phyloP scores from a whole-genome alignment of 2,329 filamentous ascomycete genomes.

The Sporothrix brasiliensis region DNA sequence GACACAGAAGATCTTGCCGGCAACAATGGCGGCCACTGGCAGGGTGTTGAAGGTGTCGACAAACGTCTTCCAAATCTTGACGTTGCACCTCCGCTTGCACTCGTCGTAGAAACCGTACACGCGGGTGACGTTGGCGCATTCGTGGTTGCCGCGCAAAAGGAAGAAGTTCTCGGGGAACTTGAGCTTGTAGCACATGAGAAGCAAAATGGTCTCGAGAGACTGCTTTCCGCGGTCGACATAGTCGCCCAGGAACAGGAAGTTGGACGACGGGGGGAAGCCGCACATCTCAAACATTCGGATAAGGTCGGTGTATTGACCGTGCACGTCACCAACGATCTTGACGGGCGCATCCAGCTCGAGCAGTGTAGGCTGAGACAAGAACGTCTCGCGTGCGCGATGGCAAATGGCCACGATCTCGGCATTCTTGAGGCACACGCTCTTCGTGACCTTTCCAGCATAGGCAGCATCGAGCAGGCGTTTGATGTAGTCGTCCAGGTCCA shows the following conservation, averaged over 20 bases:
- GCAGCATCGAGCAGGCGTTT: conserved; percentile 90
- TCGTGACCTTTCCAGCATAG: conserved; percentile 95
- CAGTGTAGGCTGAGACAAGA: conserved; percentile 88
- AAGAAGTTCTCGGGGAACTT: conserved; percentile 99
- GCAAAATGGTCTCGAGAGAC: conserved; percentile 88
- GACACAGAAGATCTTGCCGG: conserved; percentile 96
- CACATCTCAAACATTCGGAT: conserved; percentile 99
- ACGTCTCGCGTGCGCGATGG: conserved; percentile 81
- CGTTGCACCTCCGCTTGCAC: conserved; percentile 93
- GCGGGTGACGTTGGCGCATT: conserved; percentile 93
- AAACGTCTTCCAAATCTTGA: conserved; percentile 98
- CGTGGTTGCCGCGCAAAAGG: conserved; percentile 89
- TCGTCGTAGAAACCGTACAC: conserved; percentile 99
- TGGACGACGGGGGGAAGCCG: conserved; percentile 87
- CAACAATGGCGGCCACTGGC: conserved; percentile 94
- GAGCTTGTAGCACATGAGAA: conserved; percentile 94
- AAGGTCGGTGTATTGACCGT: conserved; percentile 93
- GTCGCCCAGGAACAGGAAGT: conserved; percentile 92
- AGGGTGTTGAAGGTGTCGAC: conserved; percentile 95
- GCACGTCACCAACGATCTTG: conserved; percentile 96
- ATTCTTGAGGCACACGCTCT: conserved; percentile 95
- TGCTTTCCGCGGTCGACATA: conserved; percentile 98
- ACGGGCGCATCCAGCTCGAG: conserved; percentile 92
- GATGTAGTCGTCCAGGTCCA: conserved; percentile 97
- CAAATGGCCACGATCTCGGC: conserved; percentile 96